Conservation (phyloP, 345 rosid species). For the Aurinia saxatilis region DNA sequence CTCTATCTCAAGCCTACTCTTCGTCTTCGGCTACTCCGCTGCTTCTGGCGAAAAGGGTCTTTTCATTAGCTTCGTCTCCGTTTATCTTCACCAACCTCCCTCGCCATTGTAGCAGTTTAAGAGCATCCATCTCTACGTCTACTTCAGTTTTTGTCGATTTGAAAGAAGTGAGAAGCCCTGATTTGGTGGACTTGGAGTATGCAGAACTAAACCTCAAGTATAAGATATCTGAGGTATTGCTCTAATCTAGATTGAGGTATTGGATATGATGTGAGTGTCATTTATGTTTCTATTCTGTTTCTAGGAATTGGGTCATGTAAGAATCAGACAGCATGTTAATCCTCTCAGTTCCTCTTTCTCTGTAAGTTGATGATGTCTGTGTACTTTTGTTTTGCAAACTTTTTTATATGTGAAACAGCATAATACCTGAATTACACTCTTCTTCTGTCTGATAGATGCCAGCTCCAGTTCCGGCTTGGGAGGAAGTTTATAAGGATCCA, state of each 20-base stretch:
- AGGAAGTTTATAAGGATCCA: conserved; percentile 62
- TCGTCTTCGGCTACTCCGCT: conserved; percentile 22
- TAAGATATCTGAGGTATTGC: conserved; percentile 47
- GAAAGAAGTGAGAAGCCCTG: conserved; percentile 44
- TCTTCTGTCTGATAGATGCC: conserved; percentile 40
- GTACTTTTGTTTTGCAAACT: not conserved
- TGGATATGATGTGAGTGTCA: too few species aligned
- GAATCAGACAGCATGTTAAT: conserved; percentile 93
- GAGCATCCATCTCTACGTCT: conserved; percentile 12
- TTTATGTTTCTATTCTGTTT: not conserved
- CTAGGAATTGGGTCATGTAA: conserved; percentile 73
- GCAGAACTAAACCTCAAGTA: conserved; percentile 66
- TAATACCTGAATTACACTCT: not conserved
- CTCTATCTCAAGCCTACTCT: conserved; percentile 13
- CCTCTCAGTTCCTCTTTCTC: conserved; percentile 78
- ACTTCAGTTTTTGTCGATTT: conserved; percentile 9
- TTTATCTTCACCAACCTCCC: conserved; percentile 15
- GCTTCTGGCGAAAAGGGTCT: conserved; percentile 27
- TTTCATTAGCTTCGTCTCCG: conserved; percentile 14
- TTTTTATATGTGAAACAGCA: not conserved
- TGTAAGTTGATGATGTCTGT: conserved; percentile 35
- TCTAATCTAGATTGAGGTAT: not conserved
- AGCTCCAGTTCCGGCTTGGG: conserved; percentile 66
- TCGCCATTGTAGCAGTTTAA: conserved; percentile 16
- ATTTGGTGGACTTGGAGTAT: conserved; percentile 69